These are phyloP conservation scores for Megacollybia platyphylla DNA, from an alignment of 1,284 basidiomycete genomes.

Conservation along the genomic window DNA sequence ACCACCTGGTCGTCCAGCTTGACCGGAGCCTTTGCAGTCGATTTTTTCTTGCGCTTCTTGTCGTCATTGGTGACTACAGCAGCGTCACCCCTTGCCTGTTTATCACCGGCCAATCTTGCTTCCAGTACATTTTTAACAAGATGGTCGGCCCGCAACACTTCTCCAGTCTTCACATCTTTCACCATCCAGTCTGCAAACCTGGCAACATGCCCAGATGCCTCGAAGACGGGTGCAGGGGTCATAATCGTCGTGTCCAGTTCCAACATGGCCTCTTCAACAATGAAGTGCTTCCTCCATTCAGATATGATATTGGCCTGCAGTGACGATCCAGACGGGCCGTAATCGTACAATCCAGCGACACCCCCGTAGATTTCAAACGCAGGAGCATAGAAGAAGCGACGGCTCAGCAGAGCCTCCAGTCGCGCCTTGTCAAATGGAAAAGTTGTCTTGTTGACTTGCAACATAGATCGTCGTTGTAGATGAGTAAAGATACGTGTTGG, in stretches of 20 bases:
- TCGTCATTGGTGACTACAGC: conserved; percentile 37
- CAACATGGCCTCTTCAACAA: conserved; percentile 98
- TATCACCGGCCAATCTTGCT: conserved; percentile 82
- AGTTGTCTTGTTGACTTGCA: conserved; percentile 64
- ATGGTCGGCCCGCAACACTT: conserved; percentile 96
- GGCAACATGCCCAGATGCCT: conserved; percentile 96
- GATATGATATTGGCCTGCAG: conserved; percentile 95
- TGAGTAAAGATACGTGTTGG: too few species aligned
- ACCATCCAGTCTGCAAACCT: conserved; percentile 99
- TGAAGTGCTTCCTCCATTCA: conserved; percentile 97
- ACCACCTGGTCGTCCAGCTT: conserved; percentile 72
- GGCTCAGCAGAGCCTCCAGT: conserved; percentile 81
- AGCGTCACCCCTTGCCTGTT: conserved; percentile 75
- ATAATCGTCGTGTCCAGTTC: conserved; percentile 98
- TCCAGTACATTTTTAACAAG: conserved; percentile 91
- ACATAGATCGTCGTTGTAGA: conserved; percentile 3
- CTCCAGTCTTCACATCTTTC: conserved; percentile 88
- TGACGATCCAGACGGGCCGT: conserved; percentile 89
- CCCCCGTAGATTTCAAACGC: conserved; percentile 99
- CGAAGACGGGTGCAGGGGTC: conserved; percentile 92
- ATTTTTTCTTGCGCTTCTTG: conserved; percentile 74
- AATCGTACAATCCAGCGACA: conserved; percentile 95
- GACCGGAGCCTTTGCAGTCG: conserved; percentile 68
- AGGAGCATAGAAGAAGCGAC: conserved; percentile 96
- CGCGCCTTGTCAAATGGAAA: conserved; percentile 85